Percentiles rank a stretch among this genome's conserved stretches.
phyloP scores from a whole-genome alignment of 2,329 filamentous ascomycete species.

The Diaporthe ilicicola region DNA sequence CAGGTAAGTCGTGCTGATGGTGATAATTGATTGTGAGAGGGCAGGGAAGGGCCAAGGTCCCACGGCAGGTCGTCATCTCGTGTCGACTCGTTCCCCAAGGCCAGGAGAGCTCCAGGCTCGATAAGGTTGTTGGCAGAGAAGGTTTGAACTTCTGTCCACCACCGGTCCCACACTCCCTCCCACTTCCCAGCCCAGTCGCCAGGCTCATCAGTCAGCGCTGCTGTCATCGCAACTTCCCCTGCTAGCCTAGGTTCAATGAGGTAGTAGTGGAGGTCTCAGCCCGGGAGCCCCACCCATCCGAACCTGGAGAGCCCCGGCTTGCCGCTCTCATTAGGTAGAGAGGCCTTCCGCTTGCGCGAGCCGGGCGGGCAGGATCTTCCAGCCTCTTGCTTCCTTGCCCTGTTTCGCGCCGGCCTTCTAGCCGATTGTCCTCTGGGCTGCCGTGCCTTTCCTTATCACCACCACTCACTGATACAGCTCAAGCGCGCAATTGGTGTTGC shows the following conservation, averaged over 20 bases:
- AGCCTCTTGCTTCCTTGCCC: slow-evolving; percentile 11
- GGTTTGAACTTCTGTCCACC: slow-evolving; percentile 22
- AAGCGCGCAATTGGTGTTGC: slow-evolving; percentile 29
- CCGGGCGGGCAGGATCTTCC: slow-evolving; percentile 16
- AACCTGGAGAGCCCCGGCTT: slow-evolving; percentile 15
- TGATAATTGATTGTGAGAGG: too few relatives aligned
- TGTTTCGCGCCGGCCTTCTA: slow-evolving; percentile 26
- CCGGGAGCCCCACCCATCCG: slow-evolving; percentile 22
- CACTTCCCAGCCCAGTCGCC: neutral
- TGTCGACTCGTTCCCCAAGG: neutral
- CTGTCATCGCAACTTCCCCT: slow-evolving; percentile 19
- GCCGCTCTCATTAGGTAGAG: slow-evolving; percentile 22
- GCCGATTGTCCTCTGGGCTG: neutral
- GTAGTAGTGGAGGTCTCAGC: slow-evolving; percentile 20
- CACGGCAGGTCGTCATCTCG: slow-evolving; percentile 7
- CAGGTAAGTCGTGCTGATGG: neutral
- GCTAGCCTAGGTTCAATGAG: slow-evolving; percentile 8
- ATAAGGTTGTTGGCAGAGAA: slow-evolving; percentile 1
- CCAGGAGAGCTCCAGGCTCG: neutral
- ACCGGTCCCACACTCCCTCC: neutral
- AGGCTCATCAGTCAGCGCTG: slow-evolving; percentile 15
- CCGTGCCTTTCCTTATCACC: neutral
- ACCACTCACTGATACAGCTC: slow-evolving; percentile 15
- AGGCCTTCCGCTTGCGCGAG: slow-evolving; percentile 27
- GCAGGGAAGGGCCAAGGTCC: neutral